phyloP scores from a whole-genome alignment of 345 rosid species.

The Citrus inodora region DNA sequence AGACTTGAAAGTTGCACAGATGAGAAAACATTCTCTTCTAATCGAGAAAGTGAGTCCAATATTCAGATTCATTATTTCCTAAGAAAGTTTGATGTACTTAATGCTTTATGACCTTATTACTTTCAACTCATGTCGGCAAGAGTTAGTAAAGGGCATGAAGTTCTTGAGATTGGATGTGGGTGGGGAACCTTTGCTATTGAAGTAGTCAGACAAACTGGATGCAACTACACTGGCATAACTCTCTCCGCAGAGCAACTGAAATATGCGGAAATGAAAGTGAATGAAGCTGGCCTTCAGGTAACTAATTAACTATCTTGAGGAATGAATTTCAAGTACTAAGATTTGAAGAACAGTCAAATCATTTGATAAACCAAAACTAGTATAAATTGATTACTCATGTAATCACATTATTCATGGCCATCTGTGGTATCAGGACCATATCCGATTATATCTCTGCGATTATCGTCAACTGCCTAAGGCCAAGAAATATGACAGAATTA shows the following conservation, averaged over 20 bases:
- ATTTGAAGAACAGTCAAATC: not conserved
- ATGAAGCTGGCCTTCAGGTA: conserved; percentile 90
- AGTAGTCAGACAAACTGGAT: conserved; percentile 80
- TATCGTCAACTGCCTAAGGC: conserved; percentile 63
- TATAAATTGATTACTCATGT: too few species aligned
- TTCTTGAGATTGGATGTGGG: conserved; percentile 90
- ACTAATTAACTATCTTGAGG: conserved; percentile 33
- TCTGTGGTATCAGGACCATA: conserved; percentile 42
- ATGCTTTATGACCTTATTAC: not conserved
- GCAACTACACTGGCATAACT: conserved; percentile 83
- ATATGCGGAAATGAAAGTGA: conserved; percentile 64
- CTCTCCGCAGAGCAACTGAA: conserved; percentile 69
- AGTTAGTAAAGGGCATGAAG: conserved; percentile 51
- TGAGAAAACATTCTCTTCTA: conserved; percentile 63
- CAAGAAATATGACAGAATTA: conserved; percentile 69
- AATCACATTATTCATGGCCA: too few species aligned
- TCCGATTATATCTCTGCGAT: conserved; percentile 65
- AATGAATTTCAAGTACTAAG: not conserved
- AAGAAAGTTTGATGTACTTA: not conserved
- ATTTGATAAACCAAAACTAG: not conserved
- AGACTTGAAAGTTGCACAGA: conserved; percentile 68
- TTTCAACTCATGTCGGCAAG: conserved; percentile 40
- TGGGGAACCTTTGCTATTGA: conserved; percentile 94
- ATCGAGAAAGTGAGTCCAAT: conserved; percentile 58
- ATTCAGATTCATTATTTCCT: not conserved